A percentile compares a stretch with the other conserved stretches of the same genome.
Evolutionary conservation across 441 rosid species (phyloP).

Genomic region (Francoa sonchifolia): DNA sequence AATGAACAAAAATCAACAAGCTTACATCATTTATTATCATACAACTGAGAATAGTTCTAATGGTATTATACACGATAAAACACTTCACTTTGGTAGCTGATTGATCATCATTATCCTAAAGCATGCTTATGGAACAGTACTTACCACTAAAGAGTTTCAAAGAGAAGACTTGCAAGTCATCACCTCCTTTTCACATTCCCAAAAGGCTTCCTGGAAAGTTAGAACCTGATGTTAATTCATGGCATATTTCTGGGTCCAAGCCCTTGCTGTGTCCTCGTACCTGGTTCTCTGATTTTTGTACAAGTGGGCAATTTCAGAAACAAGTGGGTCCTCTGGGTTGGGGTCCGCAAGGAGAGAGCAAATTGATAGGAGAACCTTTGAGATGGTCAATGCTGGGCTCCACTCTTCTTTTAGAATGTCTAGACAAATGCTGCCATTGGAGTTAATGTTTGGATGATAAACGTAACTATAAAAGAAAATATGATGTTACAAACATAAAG

Average conservation of each 20-base stretch:
- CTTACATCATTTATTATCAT: no score
- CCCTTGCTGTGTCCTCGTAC: conserved; percentile 3
- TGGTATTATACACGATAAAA: background rate
- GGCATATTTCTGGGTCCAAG: conserved; percentile 3
- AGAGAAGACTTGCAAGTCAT: conserved; percentile 1
- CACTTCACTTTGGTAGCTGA: background rate
- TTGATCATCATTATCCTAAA: background rate
- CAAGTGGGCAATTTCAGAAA: conserved; percentile 1
- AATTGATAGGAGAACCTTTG: conserved; percentile 1
- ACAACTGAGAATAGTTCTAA: background rate
- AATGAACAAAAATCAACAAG: no score
- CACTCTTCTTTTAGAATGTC: conserved; percentile 4
- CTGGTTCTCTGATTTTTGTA: conserved; percentile 1
- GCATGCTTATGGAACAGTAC: background rate
- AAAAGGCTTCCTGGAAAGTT: background rate
- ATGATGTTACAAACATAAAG: no score
- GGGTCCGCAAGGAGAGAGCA: conserved; percentile 1
- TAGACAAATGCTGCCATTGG: conserved; percentile 5
- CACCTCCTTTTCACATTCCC: no score
- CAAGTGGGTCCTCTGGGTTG: conserved; percentile 1
- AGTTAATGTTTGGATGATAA: conserved; percentile 6
- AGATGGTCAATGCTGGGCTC: conserved; percentile 4
- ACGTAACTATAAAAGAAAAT: background rate
- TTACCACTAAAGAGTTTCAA: background rate
- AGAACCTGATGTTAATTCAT: background rate